Percentiles rank a stretch among this genome's conserved stretches.
These are phyloP conservation scores for Papiliotrema laurentii DNA, from an alignment of 1,284 basidiomycete genomes.

Conservation along the genomic window DNA sequence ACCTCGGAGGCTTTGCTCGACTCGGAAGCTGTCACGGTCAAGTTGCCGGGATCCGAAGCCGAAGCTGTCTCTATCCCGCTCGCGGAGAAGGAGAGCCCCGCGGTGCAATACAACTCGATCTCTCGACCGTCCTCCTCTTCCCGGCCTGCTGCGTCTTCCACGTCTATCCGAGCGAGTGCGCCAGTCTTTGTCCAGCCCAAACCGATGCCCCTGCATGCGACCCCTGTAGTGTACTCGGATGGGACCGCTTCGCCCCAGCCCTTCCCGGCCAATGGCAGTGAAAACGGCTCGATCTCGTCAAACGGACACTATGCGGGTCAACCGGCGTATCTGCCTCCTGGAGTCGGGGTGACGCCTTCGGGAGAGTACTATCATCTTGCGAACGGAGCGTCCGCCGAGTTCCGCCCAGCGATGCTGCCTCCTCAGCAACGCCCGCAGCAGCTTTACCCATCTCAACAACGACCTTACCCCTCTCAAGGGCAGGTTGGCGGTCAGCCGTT, in stretches of 20 bases:
- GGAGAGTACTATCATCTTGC: conserved; percentile 65
- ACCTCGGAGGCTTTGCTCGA: conserved; percentile 24
- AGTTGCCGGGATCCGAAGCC: conserved; percentile 23
- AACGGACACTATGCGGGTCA: conserved; percentile 1
- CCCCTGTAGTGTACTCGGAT: conserved; percentile 2
- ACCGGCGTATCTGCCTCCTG: conserved; percentile 56
- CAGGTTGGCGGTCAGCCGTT: conserved; percentile 4
- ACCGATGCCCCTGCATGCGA: conserved; percentile 6
- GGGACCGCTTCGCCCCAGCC: conserved; percentile 7
- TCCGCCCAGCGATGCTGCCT: not conserved
- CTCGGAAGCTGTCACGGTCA: conserved; percentile 24
- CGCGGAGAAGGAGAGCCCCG: too few species aligned
- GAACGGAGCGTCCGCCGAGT: conserved; percentile 31
- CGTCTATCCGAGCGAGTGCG: conserved; percentile 3
- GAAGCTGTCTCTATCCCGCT: not conserved
- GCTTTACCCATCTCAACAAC: not conserved
- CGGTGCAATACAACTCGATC: too few species aligned
- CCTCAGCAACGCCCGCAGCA: conserved; percentile 1
- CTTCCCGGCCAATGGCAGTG: conserved; percentile 19
- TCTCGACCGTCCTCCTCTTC: not conserved
- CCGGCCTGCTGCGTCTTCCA: not conserved
- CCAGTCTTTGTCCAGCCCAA: conserved; percentile 14
- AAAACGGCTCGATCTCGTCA: conserved; percentile 29
- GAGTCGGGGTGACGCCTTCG: conserved; percentile 64
- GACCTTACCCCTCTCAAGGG: not conserved